Evolutionary conservation across 192 early-diverging fungal species (phyloP).

Genomic region (Coemansia aciculifera): DNA sequence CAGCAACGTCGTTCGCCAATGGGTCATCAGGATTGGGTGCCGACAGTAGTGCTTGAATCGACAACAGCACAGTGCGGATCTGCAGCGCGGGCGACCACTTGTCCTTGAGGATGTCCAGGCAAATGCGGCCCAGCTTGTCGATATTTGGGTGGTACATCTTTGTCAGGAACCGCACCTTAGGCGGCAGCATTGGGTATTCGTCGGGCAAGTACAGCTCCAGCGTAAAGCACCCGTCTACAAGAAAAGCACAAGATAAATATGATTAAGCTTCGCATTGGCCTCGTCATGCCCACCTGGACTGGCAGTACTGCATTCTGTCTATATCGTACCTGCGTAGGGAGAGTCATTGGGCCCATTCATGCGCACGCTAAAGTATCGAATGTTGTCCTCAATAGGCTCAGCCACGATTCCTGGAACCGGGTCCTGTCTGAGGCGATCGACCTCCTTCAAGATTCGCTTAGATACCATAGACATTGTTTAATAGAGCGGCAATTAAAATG

Average conservation of each 20-base stretch:
- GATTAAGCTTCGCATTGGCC: not conserved
- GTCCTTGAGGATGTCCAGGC: slow-evolving; percentile 98
- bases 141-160: slow-evolving; percentile 99
- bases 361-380: slow-evolving; percentile 95
- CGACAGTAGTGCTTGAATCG: slow-evolving; percentile 94
- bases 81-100: slow-evolving; percentile 99
- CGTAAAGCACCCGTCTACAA: slow-evolving; percentile 84
- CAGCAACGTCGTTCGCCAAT: slow-evolving; percentile 96
- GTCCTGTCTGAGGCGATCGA: slow-evolving; percentile 89
- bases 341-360: slow-evolving; percentile 89
- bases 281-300: not conserved
- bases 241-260: not conserved
- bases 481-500: not conserved
- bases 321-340: slow-evolving; percentile 85
- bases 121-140: slow-evolving; percentile 97
- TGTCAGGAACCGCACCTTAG: slow-evolving; percentile 97
- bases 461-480: slow-evolving; percentile 29
- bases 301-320: not conserved
- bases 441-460: slow-evolving; percentile 77
- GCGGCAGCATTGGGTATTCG: slow-evolving; percentile 97
- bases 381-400: slow-evolving; percentile 86
- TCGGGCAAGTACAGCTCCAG: slow-evolving; percentile 96
- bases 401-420: slow-evolving; percentile 94
- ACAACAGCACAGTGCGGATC: slow-evolving; percentile 96
- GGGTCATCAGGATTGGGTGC: slow-evolving; percentile 99